Evolutionary conservation across 768 basidiomycete species (phyloP).

Genomic region (Lanmaoa rubissima): DNA sequence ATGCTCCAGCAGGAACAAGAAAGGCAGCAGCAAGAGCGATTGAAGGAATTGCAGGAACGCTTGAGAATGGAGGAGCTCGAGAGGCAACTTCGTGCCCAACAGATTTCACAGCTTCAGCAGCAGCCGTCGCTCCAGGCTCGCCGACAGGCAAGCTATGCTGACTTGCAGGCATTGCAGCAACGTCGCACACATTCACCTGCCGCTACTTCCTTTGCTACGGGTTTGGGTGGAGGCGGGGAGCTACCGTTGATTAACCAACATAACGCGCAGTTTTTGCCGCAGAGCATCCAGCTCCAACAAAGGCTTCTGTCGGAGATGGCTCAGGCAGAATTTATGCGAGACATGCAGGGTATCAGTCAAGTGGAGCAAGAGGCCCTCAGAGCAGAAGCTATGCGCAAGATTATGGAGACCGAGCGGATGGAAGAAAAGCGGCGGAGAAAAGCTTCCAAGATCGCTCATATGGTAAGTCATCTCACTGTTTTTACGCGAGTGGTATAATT

Average conservation of each 20-base stretch:
- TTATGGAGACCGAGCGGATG: slow-evolving; percentile 86
- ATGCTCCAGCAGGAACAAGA: slow-evolving; percentile 69
- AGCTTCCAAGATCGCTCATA: slow-evolving; percentile 83
- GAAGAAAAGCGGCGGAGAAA: slow-evolving; percentile 81
- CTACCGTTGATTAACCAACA: slow-evolving; percentile 47
- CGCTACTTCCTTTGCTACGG: slow-evolving; percentile 33
- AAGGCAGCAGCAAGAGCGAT: slow-evolving; percentile 53
- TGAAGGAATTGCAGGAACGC: slow-evolving; percentile 63
- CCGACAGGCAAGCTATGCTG: slow-evolving; percentile 43
- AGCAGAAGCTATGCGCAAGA: slow-evolving; percentile 81
- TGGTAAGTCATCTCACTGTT: slow-evolving; percentile 48
- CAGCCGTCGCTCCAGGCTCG: slow-evolving; percentile 39
- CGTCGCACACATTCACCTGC: slow-evolving; percentile 52
- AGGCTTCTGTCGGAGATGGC: slow-evolving; percentile 74
- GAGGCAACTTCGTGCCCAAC: slow-evolving; percentile 55
- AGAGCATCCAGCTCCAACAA: slow-evolving; percentile 72
- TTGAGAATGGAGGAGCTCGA: slow-evolving; percentile 64
- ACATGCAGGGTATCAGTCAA: slow-evolving; percentile 58
- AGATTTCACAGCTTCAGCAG: slow-evolving; percentile 48
- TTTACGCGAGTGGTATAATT: not conserved
- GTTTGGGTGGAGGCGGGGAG: slow-evolving; percentile 26
- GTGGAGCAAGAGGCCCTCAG: slow-evolving; percentile 69
- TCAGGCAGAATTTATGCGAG: slow-evolving; percentile 64
- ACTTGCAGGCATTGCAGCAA: slow-evolving; percentile 48
- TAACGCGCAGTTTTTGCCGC: slow-evolving; percentile 52